phyloP scores from a whole-genome alignment of 495 filamentous ascomycete species.

The Jackrogersella multiformis region DNA sequence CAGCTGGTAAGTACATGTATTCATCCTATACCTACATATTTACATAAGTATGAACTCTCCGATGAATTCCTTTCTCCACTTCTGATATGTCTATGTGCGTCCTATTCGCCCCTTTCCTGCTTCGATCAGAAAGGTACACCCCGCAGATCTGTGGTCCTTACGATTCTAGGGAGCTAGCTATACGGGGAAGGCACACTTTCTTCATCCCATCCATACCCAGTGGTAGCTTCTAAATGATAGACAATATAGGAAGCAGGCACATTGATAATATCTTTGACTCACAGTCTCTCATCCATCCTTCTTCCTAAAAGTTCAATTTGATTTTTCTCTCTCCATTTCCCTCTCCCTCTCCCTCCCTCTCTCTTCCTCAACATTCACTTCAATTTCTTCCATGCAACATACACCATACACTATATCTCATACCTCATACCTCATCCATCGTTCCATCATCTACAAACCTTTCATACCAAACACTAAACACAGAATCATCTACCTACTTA shows the following conservation, averaged over 20 bases:
- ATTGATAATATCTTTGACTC: not conserved
- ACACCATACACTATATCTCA: too few relatives aligned
- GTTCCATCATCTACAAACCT: too few relatives aligned
- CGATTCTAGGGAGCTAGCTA: too few relatives aligned
- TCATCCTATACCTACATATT: too few relatives aligned
- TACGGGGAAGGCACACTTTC: not conserved
- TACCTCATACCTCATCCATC: too few relatives aligned
- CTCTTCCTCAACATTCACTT: not conserved
- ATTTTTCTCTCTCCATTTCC: not conserved
- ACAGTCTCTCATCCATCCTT: too few relatives aligned
- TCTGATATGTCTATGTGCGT: not conserved
- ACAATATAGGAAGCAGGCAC: not conserved
- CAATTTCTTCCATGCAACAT: not conserved
- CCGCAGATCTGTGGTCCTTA: not conserved
- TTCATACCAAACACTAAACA: too few relatives aligned
- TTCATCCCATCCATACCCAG: not conserved
- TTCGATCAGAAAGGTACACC: not conserved
- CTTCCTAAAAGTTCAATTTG: not conserved
- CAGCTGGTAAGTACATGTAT: too few relatives aligned
- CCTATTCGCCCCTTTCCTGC: not conserved
- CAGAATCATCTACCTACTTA: too few relatives aligned
- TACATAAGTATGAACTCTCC: too few relatives aligned
- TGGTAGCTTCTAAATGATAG: not conserved
- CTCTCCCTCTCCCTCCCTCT: not conserved
- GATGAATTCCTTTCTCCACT: not conserved